Percentiles rank a stretch among this genome's conserved stretches.
These are phyloP conservation scores for Pleurotus tuber-regium DNA, from an alignment of 768 basidiomycete species.

Conservation along the genomic window DNA sequence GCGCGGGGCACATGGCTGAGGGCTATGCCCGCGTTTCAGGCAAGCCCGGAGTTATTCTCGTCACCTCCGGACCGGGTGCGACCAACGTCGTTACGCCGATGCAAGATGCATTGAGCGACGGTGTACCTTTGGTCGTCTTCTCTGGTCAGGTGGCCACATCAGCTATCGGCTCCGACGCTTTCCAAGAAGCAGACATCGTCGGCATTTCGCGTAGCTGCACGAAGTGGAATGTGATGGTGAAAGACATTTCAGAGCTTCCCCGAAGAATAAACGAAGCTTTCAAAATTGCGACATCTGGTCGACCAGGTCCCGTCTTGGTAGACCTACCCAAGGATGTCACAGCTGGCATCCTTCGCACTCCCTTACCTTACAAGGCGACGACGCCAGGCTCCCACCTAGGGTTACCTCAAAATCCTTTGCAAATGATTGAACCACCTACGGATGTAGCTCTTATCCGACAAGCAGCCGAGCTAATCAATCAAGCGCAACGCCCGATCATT, in stretches of 20 bases:
- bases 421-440: constrained; percentile 50
- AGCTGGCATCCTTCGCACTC: constrained; percentile 81
- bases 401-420: constrained; percentile 73
- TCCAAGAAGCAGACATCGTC: constrained; percentile 97
- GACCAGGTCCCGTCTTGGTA: constrained; percentile 96
- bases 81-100: constrained; percentile 98
- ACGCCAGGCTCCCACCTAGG: constrained; percentile 76
- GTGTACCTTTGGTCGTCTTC: constrained; percentile 93
- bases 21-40: constrained; percentile 98
- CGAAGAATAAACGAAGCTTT: constrained; percentile 98
- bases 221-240: constrained; percentile 99
- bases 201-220: constrained; percentile 97
- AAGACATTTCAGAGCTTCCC: constrained; percentile 92
- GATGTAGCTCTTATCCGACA: constrained; percentile 71
- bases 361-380: constrained; percentile 83
- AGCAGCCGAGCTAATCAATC: constrained; percentile 90
- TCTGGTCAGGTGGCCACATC: constrained; percentile 98
- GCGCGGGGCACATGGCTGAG: constrained; percentile 98
- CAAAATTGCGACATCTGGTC: constrained; percentile 96
- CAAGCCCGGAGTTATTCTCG: constrained; percentile 95
- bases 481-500: constrained; percentile 85
- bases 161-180: constrained; percentile 98
- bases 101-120: constrained; percentile 96
- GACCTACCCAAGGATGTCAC: constrained; percentile 99
- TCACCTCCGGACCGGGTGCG: constrained; percentile 96